A percentile compares a stretch with the other conserved stretches of the same genome.
Evolutionary conservation across 257 asterid genomes (phyloP).

Genomic region (Solanum boliviense): DNA sequence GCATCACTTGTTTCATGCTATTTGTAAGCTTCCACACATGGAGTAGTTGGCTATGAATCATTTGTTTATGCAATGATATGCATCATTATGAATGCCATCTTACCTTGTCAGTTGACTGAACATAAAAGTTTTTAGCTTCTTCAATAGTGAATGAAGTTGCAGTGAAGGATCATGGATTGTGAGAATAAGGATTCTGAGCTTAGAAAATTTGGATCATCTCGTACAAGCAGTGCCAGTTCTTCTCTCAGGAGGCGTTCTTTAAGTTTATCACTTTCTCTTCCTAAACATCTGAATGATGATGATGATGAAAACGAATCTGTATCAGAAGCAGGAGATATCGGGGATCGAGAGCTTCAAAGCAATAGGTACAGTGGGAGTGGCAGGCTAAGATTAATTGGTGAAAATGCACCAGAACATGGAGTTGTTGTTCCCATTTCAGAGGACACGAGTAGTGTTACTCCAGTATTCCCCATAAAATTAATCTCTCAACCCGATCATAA

Average conservation of each 20-base stretch:
- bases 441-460: constrained; percentile 3
- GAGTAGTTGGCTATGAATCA: background rate
- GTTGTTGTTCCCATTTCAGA: constrained; percentile 36
- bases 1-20: background rate
- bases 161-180: constrained; percentile 26
- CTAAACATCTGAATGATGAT: constrained; percentile 17
- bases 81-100: background rate
- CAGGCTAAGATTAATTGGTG: constrained; percentile 30
- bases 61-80: background rate
- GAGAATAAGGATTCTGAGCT: constrained; percentile 22
- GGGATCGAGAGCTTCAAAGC: constrained; percentile 64
- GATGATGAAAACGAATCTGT: constrained; percentile 41
- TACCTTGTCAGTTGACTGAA: background rate
- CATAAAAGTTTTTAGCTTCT: background rate
- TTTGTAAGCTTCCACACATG: background rate
- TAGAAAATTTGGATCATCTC: constrained; percentile 31
- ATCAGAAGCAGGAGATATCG: constrained; percentile 95
- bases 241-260: constrained; percentile 37
- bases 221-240: constrained; percentile 29
- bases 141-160: background rate
- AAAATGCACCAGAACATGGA: constrained; percentile 25
- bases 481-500: constrained; percentile 19
- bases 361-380: constrained; percentile 40
- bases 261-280: constrained; percentile 13
- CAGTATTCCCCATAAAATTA: constrained; percentile 4